These are phyloP conservation scores for Penicillium sp. DNA, from an alignment of 2,329 filamentous ascomycete species.

Conservation along the genomic window DNA sequence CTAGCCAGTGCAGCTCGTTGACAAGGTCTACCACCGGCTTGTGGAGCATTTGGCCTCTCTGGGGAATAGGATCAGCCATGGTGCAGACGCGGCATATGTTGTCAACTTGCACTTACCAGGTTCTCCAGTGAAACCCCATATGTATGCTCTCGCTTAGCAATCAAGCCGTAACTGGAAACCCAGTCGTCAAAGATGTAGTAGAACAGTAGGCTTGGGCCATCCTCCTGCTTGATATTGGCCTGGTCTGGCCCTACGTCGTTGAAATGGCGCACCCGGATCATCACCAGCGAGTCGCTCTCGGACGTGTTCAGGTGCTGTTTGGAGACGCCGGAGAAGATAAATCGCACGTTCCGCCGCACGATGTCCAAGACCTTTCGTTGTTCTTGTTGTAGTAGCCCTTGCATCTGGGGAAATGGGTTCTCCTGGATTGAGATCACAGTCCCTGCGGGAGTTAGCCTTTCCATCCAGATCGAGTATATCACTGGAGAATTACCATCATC, in stretches of 20 bases:
- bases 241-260: constrained; percentile 30
- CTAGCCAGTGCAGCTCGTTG: constrained; percentile 57
- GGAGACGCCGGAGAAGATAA: constrained; percentile 61
- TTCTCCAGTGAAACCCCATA: constrained; percentile 50
- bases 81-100: too few relatives aligned
- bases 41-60: constrained; percentile 57
- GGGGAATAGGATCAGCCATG: constrained; percentile 9
- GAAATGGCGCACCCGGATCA: constrained; percentile 45
- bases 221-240: constrained; percentile 43
- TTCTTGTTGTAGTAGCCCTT: constrained; percentile 26
- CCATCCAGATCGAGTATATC: not conserved
- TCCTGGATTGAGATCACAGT: constrained; percentile 71
- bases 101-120: constrained; percentile 41
- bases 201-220: constrained; percentile 61
- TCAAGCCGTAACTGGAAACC: constrained; percentile 60
- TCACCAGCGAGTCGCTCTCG: constrained; percentile 52
- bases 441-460: constrained; percentile 38
- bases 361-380: constrained; percentile 31
- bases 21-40: constrained; percentile 47
- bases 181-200: constrained; percentile 68
- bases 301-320: constrained; percentile 48
- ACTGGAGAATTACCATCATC: constrained; percentile 53
- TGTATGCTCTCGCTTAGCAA: constrained; percentile 56
- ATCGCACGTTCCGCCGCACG: constrained; percentile 57
- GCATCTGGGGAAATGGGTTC: constrained; percentile 51